These are phyloP conservation scores for Suillus sp. DNA, from an alignment of 768 basidiomycete species.

Conservation along the genomic window DNA sequence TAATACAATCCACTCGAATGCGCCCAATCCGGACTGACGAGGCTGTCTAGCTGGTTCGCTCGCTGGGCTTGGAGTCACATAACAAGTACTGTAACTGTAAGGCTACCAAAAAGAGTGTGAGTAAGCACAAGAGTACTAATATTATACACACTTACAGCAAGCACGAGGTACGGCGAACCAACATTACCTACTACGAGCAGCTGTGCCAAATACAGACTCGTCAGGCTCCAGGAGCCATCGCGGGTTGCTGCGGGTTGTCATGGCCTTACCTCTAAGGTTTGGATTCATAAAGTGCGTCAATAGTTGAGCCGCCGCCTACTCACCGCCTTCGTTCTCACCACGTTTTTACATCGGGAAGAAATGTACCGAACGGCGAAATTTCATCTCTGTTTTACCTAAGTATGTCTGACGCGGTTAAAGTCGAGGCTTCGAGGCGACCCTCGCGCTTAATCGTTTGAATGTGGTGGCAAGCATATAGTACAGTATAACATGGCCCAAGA, in stretches of 20 bases:
- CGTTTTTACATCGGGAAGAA: constrained; percentile 10
- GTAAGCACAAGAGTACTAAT: neutral
- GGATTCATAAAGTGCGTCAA: neutral
- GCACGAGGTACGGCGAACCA: neutral
- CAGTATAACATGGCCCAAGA: constrained; percentile 4
- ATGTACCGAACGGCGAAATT: constrained; percentile 5
- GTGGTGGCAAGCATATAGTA: neutral
- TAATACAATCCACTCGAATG: neutral
- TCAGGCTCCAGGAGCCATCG: neutral
- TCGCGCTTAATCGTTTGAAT: constrained; percentile 2
- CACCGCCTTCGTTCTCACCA: constrained; percentile 10
- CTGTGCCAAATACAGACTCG: neutral
- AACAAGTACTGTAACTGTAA: neutral
- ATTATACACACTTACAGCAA: neutral
- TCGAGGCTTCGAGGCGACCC: constrained; percentile 3
- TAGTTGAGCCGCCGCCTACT: constrained; percentile 2
- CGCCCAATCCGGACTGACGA: neutral
- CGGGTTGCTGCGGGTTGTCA: neutral
- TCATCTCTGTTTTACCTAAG: constrained; percentile 8
- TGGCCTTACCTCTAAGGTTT: constrained; percentile 5
- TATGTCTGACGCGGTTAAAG: constrained; percentile 1
- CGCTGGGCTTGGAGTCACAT: neutral
- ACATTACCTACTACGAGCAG: neutral
- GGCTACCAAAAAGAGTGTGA: neutral
- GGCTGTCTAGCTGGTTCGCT: neutral